These are phyloP conservation scores for Podila epigama DNA, from an alignment of 192 early-diverging fungal genomes.

Conservation along the genomic window DNA sequence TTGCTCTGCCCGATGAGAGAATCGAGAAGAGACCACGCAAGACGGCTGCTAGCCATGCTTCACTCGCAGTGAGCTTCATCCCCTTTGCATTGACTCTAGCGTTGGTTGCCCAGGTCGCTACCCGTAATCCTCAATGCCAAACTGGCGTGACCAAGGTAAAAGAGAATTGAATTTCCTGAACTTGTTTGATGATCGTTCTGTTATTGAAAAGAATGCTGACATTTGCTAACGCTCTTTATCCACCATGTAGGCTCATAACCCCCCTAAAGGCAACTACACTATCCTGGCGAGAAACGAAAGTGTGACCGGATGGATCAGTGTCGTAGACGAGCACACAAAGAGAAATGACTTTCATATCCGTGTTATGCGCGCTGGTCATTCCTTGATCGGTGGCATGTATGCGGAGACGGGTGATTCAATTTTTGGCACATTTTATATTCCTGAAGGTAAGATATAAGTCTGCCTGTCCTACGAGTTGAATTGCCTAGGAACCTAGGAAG, in stretches of 20 bases:
- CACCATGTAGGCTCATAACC: slow-evolving; percentile 20
- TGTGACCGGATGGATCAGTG: slow-evolving; percentile 81
- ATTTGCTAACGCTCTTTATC: not conserved
- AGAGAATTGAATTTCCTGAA: not conserved
- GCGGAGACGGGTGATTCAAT: slow-evolving; percentile 70
- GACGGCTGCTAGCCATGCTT: slow-evolving; percentile 9
- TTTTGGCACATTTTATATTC: slow-evolving; percentile 84
- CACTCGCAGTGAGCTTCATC: slow-evolving; percentile 40
- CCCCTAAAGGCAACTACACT: slow-evolving; percentile 21
- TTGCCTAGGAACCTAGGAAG: not conserved
- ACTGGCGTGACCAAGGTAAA: slow-evolving; percentile 50
- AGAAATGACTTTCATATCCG: slow-evolving; percentile 63
- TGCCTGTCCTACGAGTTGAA: not conserved
- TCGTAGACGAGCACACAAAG: slow-evolving; percentile 63
- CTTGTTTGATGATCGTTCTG: not conserved
- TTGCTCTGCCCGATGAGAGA: slow-evolving; percentile 49
- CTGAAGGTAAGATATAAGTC: slow-evolving; percentile 66
- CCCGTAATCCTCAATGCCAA: slow-evolving; percentile 62
- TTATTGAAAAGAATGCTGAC: not conserved
- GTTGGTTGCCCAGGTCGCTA: slow-evolving; percentile 47
- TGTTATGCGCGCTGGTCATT: slow-evolving; percentile 87
- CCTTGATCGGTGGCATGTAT: slow-evolving; percentile 87
- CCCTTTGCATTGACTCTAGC: slow-evolving; percentile 46
- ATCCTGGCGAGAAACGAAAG: slow-evolving; percentile 81
- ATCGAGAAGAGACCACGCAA: slow-evolving; percentile 20